phyloP scores from a whole-genome alignment of 2,329 filamentous ascomycete species.

The Calonectria henricotiae region DNA sequence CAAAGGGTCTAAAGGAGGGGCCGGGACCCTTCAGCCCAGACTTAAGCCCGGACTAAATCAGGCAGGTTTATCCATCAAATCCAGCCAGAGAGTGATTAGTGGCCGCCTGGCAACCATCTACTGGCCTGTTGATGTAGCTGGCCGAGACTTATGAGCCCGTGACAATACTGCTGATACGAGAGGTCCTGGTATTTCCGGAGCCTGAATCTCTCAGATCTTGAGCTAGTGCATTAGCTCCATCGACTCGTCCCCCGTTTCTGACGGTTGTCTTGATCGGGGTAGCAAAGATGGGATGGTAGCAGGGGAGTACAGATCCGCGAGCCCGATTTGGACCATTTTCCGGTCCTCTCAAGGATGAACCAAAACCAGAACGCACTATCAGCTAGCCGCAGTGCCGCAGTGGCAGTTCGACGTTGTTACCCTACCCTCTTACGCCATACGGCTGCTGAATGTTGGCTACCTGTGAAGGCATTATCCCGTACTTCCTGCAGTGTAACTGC shows the following conservation, averaged over 20 bases:
- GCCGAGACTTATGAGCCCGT: too few relatives aligned
- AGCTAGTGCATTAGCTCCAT: not conserved
- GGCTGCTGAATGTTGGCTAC: too few relatives aligned
- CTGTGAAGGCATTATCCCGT: not conserved
- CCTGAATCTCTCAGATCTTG: not conserved
- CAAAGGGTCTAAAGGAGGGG: not conserved
- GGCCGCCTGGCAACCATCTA: not conserved
- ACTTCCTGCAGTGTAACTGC: not conserved
- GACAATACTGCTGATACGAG: not conserved
- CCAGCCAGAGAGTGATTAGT: not conserved
- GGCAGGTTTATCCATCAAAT: not conserved
- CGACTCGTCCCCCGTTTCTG: not conserved
- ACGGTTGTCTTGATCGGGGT: not conserved
- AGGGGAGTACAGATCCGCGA: not conserved
- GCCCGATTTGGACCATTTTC: not conserved
- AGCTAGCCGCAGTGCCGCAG: too few relatives aligned
- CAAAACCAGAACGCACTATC: not conserved
- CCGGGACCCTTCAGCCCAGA: not conserved
- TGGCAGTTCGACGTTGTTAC: not conserved
- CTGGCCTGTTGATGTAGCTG: too few relatives aligned
- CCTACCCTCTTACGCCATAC: not conserved
- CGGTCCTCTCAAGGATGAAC: too few relatives aligned
- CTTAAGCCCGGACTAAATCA: not conserved
- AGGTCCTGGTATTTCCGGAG: not conserved
- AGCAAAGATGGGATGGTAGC: not conserved